Base-by-base conservation (phyloP, 1,139 yeast species). In the Suzukiozyma palmioleophila region DNA sequence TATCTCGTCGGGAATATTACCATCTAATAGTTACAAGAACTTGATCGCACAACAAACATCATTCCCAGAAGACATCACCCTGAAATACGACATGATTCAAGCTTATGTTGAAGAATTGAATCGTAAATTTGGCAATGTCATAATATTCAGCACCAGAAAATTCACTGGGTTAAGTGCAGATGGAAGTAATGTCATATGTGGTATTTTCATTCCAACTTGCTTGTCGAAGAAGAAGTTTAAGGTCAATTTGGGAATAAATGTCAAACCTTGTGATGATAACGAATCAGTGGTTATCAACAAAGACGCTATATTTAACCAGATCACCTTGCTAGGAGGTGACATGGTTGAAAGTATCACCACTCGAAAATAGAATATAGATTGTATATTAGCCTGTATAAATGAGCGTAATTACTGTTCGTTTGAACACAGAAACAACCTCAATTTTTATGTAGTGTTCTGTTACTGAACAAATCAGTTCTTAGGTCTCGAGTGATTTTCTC, bases 241-340 rank as follows among this genome's bases (percentile, higher is more conserved):
- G 54, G 95, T 85, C 22, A 87, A 84, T 50, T 64, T 85, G 47
- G 95, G 90, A 21, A 82, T 79, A 51, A 84, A 88, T 49, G 75
- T 83, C 37, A 75, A 75, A 54, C 95, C 96, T 1, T 61, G 71
- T 5, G 77, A 70, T 22, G 68, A 69, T 29, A 66, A 63, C 30
- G 75, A 65, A 25, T 78, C 69, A 40, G 86, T 86, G n/a, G 66
- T 66, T 35, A 66, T 89, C 40, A 88, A 90, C 60, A 82, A 77
- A 54, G 82, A 77, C n/a, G 86, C 92, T 1, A 74, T 87, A 29
- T 64, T 84, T 45, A 75, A 76, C 43, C 96, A 90, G 59, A 82
- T 90, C 38, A 69, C 73, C 39, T 69, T 84, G 34, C 69, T 86
- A 40, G 96, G 96, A 11, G 92, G 89, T 26, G 94, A 85, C 50